Base-by-base conservation (phyloP, 805 yeast genomes). In the Brettanomyces sp. region DNA sequence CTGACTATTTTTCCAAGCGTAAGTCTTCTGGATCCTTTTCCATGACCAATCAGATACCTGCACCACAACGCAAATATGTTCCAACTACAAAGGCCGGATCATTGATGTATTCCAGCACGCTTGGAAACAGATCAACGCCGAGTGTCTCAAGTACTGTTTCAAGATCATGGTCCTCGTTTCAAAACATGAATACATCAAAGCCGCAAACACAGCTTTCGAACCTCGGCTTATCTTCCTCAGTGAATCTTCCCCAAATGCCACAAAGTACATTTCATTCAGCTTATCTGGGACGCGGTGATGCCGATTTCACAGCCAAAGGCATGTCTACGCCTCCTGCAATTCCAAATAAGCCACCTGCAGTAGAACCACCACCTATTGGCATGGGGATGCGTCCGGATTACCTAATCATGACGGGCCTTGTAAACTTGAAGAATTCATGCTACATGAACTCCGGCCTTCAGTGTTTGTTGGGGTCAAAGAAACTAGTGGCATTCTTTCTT, bases 381-480 rank as follows among this genome's bases (percentile, higher is more conserved):
- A n/a, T 35, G 9, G 35, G 22, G 4, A 5, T 18, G 2, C 13
- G 35, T 41, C 13, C 33, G 41, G 35, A 21, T 25, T 30, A 28
- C 25, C 64, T 68, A 47, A 73, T 80, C 44, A 68, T 79, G 18
- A 79, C 89, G 0, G 97, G 98, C 0, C 68, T 90, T 5, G 69
- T 72, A 12, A 90, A 90, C 59, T 67, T 90, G 50, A 96, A 96
- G 2, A 91, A 91, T 56, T 85, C 95, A 0, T 90, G 97, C 62
- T 90, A 90, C 63, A 84, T 90, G 89, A 90, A 90, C 64, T 84
- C 95, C 53, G 73, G 85, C 3, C 63, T 90, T n/a, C 98, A 90
- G 64, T 87, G 96, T 61, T 60, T 91, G 34, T 72, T 82, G 3
- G 90, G 91, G 1, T 80, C 91, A 0, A 78, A 79, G 1, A 80